phyloP scores from a whole-genome alignment of 257 asterid genomes.

The Cruciata laevipes region DNA sequence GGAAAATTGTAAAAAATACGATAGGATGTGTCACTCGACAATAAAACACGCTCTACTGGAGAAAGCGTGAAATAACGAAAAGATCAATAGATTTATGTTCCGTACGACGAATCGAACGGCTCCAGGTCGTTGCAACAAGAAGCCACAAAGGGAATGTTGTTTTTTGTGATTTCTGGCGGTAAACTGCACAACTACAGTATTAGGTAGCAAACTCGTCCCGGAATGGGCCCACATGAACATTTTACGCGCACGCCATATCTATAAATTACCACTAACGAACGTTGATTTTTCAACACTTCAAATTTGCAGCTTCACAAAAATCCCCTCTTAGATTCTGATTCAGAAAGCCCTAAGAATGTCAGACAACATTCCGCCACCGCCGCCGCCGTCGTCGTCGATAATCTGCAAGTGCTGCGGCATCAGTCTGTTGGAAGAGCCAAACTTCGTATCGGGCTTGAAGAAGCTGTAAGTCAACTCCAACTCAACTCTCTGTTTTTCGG shows the following conservation, averaged over 20 bases:
- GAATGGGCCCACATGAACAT: background rate
- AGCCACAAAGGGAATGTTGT: background rate
- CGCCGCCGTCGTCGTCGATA: background rate
- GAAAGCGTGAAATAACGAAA: no score
- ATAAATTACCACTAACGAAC: background rate
- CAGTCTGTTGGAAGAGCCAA: background rate
- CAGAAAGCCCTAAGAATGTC: background rate
- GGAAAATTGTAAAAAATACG: no score
- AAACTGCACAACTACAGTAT: background rate
- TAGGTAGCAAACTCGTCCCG: background rate
- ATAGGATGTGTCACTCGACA: no score
- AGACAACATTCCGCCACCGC: background rate
- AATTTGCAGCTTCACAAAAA: background rate
- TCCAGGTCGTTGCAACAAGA: background rate
- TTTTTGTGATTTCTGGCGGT: background rate
- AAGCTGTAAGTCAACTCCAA: conserved; percentile 6
- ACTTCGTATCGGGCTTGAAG: background rate
- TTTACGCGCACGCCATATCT: background rate
- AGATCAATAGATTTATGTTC: no score
- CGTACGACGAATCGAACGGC: background rate
- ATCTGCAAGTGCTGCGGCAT: background rate
- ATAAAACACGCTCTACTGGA: no score
- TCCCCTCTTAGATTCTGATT: background rate
- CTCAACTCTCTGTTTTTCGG: background rate
- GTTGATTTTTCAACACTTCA: background rate